Conservation (phyloP, 2,329 filamentous ascomycete species). For the Cladosporium halotolerans region DNA sequence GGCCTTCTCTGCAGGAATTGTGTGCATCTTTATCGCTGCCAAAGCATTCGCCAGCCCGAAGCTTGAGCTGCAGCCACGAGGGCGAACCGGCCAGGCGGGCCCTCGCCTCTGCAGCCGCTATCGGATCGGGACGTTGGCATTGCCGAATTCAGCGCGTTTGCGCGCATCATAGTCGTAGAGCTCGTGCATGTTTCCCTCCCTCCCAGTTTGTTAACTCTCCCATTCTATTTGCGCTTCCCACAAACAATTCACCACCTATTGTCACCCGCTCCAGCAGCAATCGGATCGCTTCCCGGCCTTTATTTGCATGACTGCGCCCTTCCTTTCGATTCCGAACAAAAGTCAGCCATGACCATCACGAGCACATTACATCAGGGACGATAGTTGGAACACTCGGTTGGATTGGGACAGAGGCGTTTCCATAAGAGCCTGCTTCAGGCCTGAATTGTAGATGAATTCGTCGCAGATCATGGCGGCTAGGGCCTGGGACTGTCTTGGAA, state of each 20-base stretch:
- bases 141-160: neutral
- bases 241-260: too few species aligned
- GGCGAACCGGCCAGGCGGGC: neutral
- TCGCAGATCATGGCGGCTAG: slow-evolving; percentile 17
- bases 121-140: neutral
- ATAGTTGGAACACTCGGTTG: neutral
- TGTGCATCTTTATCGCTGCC: too few species aligned
- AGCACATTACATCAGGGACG: neutral
- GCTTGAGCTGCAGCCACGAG: too few species aligned
- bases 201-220: too few species aligned
- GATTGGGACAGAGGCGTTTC: neutral
- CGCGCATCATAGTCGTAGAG: neutral
- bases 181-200: neutral
- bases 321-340: neutral
- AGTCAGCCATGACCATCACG: slow-evolving; percentile 2
- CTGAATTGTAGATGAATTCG: neutral
- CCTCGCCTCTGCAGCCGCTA: neutral
- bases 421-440: neutral
- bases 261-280: too few species aligned
- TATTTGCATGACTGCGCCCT: neutral
- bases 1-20: too few species aligned
- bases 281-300: too few species aligned
- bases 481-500: slow-evolving; percentile 31
- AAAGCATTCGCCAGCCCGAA: too few species aligned
- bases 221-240: neutral